Conservation (phyloP, 768 basidiomycete genomes). For the Hemileccinum rubropunctum region DNA sequence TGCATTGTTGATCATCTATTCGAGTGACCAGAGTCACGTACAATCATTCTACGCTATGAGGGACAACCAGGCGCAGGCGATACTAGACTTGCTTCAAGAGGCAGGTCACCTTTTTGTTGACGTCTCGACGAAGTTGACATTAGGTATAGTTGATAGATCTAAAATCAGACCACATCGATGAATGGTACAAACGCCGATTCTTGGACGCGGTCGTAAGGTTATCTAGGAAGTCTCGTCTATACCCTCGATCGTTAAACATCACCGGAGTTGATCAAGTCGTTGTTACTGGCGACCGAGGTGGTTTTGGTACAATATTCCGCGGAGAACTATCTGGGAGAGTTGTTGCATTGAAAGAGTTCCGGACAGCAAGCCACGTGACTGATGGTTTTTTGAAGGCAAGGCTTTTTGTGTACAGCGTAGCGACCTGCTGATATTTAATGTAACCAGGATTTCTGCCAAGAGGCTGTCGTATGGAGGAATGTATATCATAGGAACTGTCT, state of each 20-base stretch:
- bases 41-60: conserved; percentile 21
- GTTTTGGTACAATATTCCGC: conserved; percentile 33
- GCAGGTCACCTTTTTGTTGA: background rate
- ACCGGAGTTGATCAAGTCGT: conserved; percentile 9
- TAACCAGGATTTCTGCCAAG: conserved; percentile 27
- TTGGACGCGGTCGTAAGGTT: conserved; percentile 29
- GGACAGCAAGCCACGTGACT: conserved; percentile 16
- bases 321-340: conserved; percentile 24
- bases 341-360: conserved; percentile 33
- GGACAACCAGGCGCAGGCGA: conserved; percentile 21
- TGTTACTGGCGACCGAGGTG: conserved; percentile 21
- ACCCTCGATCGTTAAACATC: conserved; percentile 28
- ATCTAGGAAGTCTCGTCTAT: conserved; percentile 27
- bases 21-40: conserved; percentile 13
- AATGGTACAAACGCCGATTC: conserved; percentile 29
- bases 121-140: background rate
- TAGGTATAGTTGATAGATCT: conserved; percentile 21
- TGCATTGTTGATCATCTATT: conserved; percentile 20
- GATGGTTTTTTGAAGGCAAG: conserved; percentile 27
- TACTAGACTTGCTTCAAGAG: conserved; percentile 28
- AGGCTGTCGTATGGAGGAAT: conserved; percentile 32
- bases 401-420: background rate
- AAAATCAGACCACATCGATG: conserved; percentile 18
- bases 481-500: conserved; percentile 28
- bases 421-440: conserved; percentile 1